Conservation (phyloP, 805 yeast genomes). For the Limtongozyma cylindracea region DNA sequence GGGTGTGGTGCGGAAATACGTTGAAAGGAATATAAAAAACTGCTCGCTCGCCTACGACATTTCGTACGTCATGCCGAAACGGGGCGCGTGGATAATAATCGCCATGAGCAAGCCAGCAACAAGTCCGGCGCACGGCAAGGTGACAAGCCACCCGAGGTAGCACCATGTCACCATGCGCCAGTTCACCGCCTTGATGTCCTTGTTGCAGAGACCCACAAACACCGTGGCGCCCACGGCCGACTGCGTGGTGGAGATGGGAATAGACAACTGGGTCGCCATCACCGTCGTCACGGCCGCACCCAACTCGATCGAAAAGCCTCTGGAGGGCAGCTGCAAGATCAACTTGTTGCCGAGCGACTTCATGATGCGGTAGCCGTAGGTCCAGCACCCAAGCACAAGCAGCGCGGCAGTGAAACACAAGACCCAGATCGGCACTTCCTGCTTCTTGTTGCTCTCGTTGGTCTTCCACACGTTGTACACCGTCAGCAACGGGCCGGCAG, state of each 20-base stretch:
- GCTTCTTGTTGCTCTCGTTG: conserved; percentile 19
- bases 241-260: conserved; percentile 62
- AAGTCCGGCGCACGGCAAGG: conserved; percentile 51
- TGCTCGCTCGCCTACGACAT: too few species aligned
- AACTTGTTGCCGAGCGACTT: conserved; percentile 46
- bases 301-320: conserved; percentile 55
- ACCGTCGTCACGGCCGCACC: conserved; percentile 60
- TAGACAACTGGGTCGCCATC: conserved; percentile 46
- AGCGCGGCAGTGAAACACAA: conserved; percentile 42
- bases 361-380: conserved; percentile 49
- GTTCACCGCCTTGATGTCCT: conserved; percentile 34
- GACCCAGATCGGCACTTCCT: conserved; percentile 50
- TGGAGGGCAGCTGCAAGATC: conserved; percentile 51
- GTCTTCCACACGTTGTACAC: conserved; percentile 43
- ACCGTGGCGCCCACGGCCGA: conserved; percentile 62
- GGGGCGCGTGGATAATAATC: conserved; percentile 40
- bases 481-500: conserved; percentile 52
- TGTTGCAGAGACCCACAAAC: conserved; percentile 49
- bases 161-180: conserved; percentile 61
- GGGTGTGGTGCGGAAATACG: too few species aligned
- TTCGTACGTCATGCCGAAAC: conserved; percentile 6
- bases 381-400: conserved; percentile 44
- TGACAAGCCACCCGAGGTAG: conserved; percentile 46
- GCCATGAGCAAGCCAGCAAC: conserved; percentile 43
- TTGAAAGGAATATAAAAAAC: too few species aligned